Base-by-base conservation (phyloP, 768 basidiomycete genomes). In the Boletus barrowsii region DNA sequence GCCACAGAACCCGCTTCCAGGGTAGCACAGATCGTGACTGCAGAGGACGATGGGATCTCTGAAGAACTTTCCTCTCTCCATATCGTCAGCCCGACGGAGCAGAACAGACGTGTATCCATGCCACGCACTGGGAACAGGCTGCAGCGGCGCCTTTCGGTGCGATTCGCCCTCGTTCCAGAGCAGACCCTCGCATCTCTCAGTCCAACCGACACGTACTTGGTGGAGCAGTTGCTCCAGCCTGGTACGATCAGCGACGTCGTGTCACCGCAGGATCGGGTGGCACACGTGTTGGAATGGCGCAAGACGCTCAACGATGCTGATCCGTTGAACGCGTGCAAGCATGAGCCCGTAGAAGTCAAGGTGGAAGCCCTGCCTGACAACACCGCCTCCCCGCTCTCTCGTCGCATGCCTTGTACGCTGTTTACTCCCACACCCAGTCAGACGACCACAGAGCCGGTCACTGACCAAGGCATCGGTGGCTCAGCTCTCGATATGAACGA, bases 371-470 rank as follows among this genome's bases (percentile, higher is more conserved):
- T 20, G 13, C 43, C 53, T 8, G n/a, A 18, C n/a, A 36, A 22
- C 17, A 18, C 49, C 3, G 10, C 9, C 22, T 4, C 48, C 24
- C 20, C 39, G 22, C 63, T 67, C 10, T 73, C 74, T 36, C 72
- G 73, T 36, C 64, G 61, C 53, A 86, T 86, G 84, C 84, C 84
- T 2, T 77, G 84, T 43, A 79, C 83, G 3, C 71, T 85, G 13
- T 62, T 64, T 42, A 75, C 82, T 0, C 82, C 83, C 17, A 76
- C 80, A 22, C 69, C 76, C 10, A 71, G 70, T 57, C 59, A 62
- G 14, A 54, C 59, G 0, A 47, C 53, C 42, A 71, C 71, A 8
- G 64, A 67, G 41, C 67, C 58, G 0, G 48, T 60, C n/a, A 70
- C 75, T 14, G 72, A 72, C 54, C 76, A 73, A 42, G 57, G 61